Conservation (phyloP, 2,329 filamentous ascomycete species). For the Penicillium sp. region DNA sequence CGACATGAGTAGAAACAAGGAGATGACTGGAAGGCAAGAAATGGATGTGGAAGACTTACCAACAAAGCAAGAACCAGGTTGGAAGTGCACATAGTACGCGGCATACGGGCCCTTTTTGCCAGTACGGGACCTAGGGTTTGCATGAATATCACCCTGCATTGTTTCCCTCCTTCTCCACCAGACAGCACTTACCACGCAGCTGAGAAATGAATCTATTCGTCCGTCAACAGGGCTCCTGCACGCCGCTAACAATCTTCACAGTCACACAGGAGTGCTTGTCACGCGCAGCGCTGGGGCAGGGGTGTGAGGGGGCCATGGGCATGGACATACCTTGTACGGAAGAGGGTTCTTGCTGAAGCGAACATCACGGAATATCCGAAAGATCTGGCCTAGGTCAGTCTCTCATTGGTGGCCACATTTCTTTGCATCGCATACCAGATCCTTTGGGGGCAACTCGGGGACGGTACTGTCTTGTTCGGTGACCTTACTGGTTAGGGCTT, state of each 20-base stretch:
- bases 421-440: conserved; percentile 59
- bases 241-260: conserved; percentile 15
- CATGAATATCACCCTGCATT: conserved; percentile 24
- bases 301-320: not conserved
- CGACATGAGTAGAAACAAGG: too few relatives aligned
- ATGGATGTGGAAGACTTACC: conserved; percentile 53
- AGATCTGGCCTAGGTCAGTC: conserved; percentile 56
- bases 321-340: conserved; percentile 75
- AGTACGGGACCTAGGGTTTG: conserved; percentile 68
- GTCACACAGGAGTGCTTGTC: conserved; percentile 14
- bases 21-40: not conserved
- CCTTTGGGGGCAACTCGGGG: conserved; percentile 83
- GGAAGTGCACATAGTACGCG: conserved; percentile 83
- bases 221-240: conserved; percentile 25
- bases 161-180: conserved; percentile 7
- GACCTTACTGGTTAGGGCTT: conserved; percentile 71
- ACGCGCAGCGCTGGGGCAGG: conserved; percentile 1
- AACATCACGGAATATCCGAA: conserved; percentile 85
- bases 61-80: conserved; percentile 72
- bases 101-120: conserved; percentile 87
- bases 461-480: conserved; percentile 77
- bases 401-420: conserved; percentile 12
- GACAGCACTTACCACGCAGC: conserved; percentile 68
- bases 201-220: conserved; percentile 72
- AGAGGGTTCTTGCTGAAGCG: conserved; percentile 83